These are phyloP conservation scores for Naganishia antarctica DNA, from an alignment of 768 basidiomycete species.

Conservation along the genomic window DNA sequence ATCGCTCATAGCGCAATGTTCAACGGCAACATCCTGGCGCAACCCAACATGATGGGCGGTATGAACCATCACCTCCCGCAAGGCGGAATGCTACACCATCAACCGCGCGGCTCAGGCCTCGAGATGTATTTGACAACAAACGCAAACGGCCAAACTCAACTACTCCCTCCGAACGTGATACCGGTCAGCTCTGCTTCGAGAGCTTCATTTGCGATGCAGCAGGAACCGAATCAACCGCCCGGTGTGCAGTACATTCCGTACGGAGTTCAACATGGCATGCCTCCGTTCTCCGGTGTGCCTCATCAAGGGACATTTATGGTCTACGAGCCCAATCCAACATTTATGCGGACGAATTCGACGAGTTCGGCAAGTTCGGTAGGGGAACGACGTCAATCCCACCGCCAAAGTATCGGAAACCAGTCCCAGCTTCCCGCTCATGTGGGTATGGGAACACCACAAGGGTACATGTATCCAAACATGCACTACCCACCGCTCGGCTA, in stretches of 20 bases:
- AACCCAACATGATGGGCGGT: not conserved
- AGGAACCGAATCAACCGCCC: not conserved
- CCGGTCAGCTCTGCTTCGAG: not conserved
- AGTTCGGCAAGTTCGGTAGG: slow-evolving; percentile 7
- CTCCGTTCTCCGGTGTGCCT: not conserved
- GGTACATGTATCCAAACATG: slow-evolving; percentile 2
- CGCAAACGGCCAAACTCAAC: not conserved
- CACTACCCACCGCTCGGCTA: not conserved
- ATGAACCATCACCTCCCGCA: not conserved
- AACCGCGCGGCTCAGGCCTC: not conserved
- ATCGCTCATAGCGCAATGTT: not conserved
- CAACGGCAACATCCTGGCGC: not conserved
- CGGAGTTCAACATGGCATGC: slow-evolving; percentile 9
- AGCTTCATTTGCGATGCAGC: not conserved
- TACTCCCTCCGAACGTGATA: not conserved
- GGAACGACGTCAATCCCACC: not conserved
- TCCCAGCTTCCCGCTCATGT: not conserved
- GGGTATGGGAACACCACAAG: not conserved
- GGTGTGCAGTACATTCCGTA: slow-evolving; percentile 5
- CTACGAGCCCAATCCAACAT: not conserved
- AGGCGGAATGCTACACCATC: slow-evolving; percentile 13
- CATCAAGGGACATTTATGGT: slow-evolving; percentile 19
- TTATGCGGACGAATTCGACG: not conserved
- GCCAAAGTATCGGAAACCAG: not conserved
- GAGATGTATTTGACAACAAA: slow-evolving; percentile 10